Evolutionary conservation across 2,329 filamentous ascomycete genomes (phyloP).

Genomic region (Calonectria pseudoreteaudii): DNA sequence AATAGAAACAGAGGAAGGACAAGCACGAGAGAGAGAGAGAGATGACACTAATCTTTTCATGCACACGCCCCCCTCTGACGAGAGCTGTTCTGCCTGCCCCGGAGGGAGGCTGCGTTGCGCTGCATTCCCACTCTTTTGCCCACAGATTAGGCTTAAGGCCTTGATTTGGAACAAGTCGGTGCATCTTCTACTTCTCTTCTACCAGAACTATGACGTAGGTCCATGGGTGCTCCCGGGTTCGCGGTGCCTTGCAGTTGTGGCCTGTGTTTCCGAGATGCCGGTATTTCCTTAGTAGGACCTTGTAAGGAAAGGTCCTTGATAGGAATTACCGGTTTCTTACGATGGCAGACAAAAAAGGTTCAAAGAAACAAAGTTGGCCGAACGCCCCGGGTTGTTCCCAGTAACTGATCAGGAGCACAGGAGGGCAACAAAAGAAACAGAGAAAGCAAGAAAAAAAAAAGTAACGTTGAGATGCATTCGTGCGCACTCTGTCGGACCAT

Average conservation of each 20-base stretch:
- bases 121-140: neutral
- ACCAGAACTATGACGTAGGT: conserved; percentile 17
- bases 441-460: neutral
- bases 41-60: no score
- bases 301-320: neutral
- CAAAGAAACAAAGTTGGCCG: neutral
- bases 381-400: neutral
- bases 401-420: neutral
- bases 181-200: neutral
- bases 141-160: neutral
- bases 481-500: neutral
- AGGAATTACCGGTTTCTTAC: neutral
- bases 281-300: conserved; percentile 2
- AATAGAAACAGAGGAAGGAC: neutral
- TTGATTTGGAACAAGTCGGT: neutral
- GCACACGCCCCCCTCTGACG: neutral
- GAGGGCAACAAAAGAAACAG: neutral
- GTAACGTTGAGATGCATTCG: neutral
- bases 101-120: no score
- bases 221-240: neutral
- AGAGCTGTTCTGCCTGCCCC: neutral
- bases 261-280: neutral
- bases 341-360: no score
- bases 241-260: conserved; percentile 25
- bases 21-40: neutral